Base-by-base conservation (phyloP, 176 grass and related monocot genomes). In the Oryza meridionalis region DNA sequence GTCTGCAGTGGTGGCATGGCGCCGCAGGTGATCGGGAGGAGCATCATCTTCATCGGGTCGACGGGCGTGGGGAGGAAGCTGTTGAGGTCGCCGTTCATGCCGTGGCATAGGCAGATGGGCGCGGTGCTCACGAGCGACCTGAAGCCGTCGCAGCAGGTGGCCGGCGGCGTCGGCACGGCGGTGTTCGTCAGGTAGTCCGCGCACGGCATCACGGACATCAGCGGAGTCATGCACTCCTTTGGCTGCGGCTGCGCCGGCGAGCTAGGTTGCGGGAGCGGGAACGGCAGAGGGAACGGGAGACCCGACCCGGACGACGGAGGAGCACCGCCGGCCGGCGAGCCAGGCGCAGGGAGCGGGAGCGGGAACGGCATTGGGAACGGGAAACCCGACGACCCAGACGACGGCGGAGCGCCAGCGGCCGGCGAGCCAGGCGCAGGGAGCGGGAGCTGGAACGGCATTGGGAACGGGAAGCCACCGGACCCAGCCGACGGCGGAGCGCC, bases 21-120 rank as follows among this genome's bases (percentile, higher is more conserved):
- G 22, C 77, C 84, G 70, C 84, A 86, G 12, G 32, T 19, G 16
- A 32, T 4, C 61, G 69, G 77, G 16, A 86, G 61, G 32, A 74
- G 21, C 1, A 80, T 6, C 84, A 86, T 86, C 2, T 70, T 77
- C 69, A 80, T 7, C 0, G 77, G 70, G 4, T 84, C 69, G 19
- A 88, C 72, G 32, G 45, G 81, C 9, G 3, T 17, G 59, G 59
- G 68, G 81, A 88, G 24, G 29, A 84, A 16, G 32, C 29, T 22
- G 69, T 76, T 79, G 53, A 84, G 55, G 75, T 68, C 69, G 46
- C 87, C 87, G 69, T 73, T 88, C 7, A 88, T 11, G 45, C 75
- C 81, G 59, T 88, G 81, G 69, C 87, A 88, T 35, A 88, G 76
- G 33, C 87, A 88, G 55, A 88, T 72, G 33, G 87, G 81, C 4